phyloP scores from a whole-genome alignment of 2,329 filamentous ascomycete genomes.

The Calonectria honghensis region DNA sequence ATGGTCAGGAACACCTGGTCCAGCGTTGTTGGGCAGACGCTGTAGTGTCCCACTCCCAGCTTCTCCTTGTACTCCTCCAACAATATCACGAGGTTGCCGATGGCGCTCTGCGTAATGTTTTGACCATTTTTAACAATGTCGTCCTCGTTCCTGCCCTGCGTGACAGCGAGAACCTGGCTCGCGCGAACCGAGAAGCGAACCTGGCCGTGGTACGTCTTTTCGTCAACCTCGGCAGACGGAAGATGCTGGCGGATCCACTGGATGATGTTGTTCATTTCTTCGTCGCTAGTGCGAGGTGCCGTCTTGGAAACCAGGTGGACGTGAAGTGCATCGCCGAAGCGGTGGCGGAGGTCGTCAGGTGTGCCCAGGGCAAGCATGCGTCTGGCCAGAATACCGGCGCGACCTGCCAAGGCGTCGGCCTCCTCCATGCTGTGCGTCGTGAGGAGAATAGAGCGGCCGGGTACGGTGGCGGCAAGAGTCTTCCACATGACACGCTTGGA shows the following conservation, averaged over 20 bases:
- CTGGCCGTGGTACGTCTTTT: constrained; percentile 88
- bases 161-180: constrained; percentile 59
- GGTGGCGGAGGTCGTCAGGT: constrained; percentile 80
- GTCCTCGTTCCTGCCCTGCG: constrained; percentile 47
- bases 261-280: constrained; percentile 80
- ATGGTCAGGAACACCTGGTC: constrained; percentile 94
- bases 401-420: constrained; percentile 88
- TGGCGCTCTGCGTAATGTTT: constrained; percentile 67
- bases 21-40: constrained; percentile 88
- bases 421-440: constrained; percentile 98
- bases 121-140: constrained; percentile 50
- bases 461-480: constrained; percentile 83
- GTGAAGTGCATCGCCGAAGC: constrained; percentile 86
- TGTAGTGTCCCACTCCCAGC: constrained; percentile 89
- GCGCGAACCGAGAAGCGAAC: constrained; percentile 87
- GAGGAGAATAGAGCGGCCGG: constrained; percentile 87
- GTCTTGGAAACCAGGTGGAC: constrained; percentile 86
- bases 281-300: constrained; percentile 82
- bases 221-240: constrained; percentile 80
- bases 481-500: constrained; percentile 96
- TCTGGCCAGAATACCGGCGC: constrained; percentile 89
- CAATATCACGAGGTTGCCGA: constrained; percentile 81
- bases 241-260: constrained; percentile 79
- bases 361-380: constrained; percentile 91
- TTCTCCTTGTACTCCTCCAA: constrained; percentile 82